phyloP scores from a whole-genome alignment of 768 basidiomycete genomes.

The Mycena metata region DNA sequence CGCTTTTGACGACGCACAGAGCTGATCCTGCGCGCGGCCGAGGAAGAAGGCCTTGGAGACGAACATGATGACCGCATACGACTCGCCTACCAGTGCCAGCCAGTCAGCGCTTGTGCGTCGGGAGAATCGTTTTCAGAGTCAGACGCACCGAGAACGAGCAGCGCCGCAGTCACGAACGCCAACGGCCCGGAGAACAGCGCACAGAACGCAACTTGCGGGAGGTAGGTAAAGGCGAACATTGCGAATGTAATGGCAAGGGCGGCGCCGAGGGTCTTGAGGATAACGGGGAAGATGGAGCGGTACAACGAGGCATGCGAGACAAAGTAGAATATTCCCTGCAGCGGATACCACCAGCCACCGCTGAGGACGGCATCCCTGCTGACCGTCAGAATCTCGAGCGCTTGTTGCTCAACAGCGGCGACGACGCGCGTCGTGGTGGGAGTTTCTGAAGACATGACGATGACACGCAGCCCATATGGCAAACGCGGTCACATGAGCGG shows the following conservation, averaged over 20 bases:
- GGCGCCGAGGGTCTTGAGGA: constrained; percentile 54
- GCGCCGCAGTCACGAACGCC: constrained; percentile 66
- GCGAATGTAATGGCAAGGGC: constrained; percentile 56
- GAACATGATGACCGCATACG: constrained; percentile 54
- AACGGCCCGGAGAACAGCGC: constrained; percentile 75
- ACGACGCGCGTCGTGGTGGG: constrained; percentile 5
- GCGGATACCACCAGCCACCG: constrained; percentile 54
- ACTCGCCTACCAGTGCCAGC: constrained; percentile 47
- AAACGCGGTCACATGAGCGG: constrained; percentile 17
- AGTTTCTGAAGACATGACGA: constrained; percentile 7
- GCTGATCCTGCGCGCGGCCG: constrained; percentile 51
- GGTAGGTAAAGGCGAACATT: constrained; percentile 71
- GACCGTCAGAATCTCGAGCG: constrained; percentile 38
- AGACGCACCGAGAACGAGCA: constrained; percentile 53
- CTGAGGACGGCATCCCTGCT: constrained; percentile 51
- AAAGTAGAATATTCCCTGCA: constrained; percentile 54
- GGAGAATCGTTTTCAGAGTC: constrained; percentile 58
- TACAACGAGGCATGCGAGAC: constrained; percentile 53
- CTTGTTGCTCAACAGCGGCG: constrained; percentile 16
- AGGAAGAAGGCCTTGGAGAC: constrained; percentile 54
- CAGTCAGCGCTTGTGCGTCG: constrained; percentile 57
- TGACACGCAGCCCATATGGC: not conserved
- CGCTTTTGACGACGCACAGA: constrained; percentile 47
- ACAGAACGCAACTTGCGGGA: constrained; percentile 76
- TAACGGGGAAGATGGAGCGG: constrained; percentile 51